These are phyloP conservation scores for Pythium sp. DNA, from an alignment of 352 stramenopile species.

Conservation along the genomic window DNA sequence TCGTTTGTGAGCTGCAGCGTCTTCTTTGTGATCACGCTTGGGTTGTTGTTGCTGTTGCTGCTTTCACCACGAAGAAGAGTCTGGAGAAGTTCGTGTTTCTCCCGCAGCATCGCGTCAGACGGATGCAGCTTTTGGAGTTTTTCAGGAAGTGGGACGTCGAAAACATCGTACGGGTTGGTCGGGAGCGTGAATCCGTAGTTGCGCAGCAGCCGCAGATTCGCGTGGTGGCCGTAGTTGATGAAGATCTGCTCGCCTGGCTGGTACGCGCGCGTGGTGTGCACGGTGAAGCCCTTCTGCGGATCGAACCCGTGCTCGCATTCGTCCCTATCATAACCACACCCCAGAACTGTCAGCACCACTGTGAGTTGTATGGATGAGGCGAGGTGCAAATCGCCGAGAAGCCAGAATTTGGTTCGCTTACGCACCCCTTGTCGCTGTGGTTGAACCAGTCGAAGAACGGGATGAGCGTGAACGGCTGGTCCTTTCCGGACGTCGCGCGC, in stretches of 20 bases:
- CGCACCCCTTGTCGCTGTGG: constrained; percentile 57
- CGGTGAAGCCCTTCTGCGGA: constrained; percentile 47
- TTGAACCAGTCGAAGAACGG: constrained; percentile 90
- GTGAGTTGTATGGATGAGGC: not conserved
- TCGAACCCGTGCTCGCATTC: constrained; percentile 71
- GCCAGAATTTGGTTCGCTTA: not conserved
- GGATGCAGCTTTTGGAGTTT: constrained; percentile 32
- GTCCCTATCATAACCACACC: constrained; percentile 26
- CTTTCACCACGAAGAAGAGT: constrained; percentile 18
- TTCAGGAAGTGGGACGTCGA: constrained; percentile 35
- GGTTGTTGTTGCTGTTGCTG: constrained; percentile 14
- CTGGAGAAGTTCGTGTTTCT: constrained; percentile 40
- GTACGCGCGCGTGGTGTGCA: constrained; percentile 62
- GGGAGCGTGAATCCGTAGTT: constrained; percentile 74
- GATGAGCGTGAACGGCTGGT: constrained; percentile 80
- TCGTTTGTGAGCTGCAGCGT: constrained; percentile 30
- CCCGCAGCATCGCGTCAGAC: constrained; percentile 23
- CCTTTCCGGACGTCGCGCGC: constrained; percentile 63
- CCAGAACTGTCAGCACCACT: not conserved
- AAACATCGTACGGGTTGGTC: constrained; percentile 42
- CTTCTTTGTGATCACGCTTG: constrained; percentile 20
- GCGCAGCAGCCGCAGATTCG: constrained; percentile 66
- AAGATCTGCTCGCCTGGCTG: constrained; percentile 66
- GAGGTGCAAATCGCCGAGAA: not conserved
- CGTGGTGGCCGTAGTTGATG: constrained; percentile 76